Evolutionary conservation across 1,139 yeast genomes (phyloP), one percentile per base, ranked within the genome.

Genomic region (Pichia sp.): DNA sequence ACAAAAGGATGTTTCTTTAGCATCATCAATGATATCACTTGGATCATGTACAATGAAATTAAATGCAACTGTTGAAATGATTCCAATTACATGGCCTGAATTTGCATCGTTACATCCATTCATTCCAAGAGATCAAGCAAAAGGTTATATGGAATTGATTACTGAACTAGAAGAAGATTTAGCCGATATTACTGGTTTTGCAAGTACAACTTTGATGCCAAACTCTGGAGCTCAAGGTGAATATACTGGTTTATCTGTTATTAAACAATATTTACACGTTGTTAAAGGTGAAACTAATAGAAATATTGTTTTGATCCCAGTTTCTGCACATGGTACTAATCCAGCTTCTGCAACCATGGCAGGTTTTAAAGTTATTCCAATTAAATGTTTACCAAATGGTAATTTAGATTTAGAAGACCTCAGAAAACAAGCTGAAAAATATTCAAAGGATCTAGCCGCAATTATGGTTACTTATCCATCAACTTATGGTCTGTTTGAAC

Each of bases 141-240:
- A 71, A 55, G 98, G 98, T 39, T 92, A 92, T 65, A 66, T 74
- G 54, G 82, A 83, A 61, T 69, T 92, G 49, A 76, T 89, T 42
- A 65, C 67, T 36, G 95, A 87, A 61, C 76, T 92, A 40, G 96
- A 87, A 64, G 70, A 73, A 45, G 97, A 92, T 64, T 72, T 92
- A 55, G 87, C 92, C 49, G 89, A 85, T 54, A 90, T 92, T 53
- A 92, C 98, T n/a, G 97, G 97, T 0, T 87, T 92, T 59, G 87
- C 82, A 53, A 94, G 89, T 37, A 84, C 95, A 25, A 86, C 97
- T 6, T 71, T 87, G 49, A 95, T 89, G 81, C 98, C 98, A 53
- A 92, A 92, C 65, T 87, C 97, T 39, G 98, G 98, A 55, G 98
- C 98, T 36, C 96, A 90, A 67, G 98, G 98, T 65, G 98, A 92